Evolutionary conservation across 176 grass and related monocot species (phyloP), one percentile per base, ranked within the genome.

Genomic region (Ampelocalamus luodianensis): DNA sequence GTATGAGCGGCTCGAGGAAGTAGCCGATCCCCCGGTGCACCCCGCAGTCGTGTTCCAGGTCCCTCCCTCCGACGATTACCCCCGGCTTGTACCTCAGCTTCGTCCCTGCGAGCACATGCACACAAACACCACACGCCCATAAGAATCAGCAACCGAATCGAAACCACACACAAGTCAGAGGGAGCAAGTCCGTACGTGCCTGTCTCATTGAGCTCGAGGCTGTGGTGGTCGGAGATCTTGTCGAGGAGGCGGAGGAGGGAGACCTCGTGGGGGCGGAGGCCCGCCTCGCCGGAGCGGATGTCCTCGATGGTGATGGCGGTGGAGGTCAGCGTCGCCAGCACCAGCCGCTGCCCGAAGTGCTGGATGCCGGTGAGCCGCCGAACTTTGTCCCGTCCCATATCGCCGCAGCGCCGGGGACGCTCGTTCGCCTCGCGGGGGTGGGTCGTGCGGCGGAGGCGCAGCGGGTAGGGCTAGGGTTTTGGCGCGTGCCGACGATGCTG

Each of bases 191-290:
- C 61, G 10, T 5, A 10, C 77, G 18, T 77, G 80, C 92, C 93
- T 65, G 93, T 94, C 58, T 98, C 93, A 58, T 91, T 95, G 74
- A 98, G 83, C 67, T 94, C 96, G 24, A 99, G 54, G 58, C 12
- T 65, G 89, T 87, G 90, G 73, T 85, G 85, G 80, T 98, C 93
- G 9, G 96, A 95, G 67, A 98, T 72, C 87, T 89, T 87, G 79
- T 98, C 86, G 59, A 98, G 39, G 80, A 96, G 93, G 81, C 81
- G 96, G 56, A 98, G 85, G 40, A 98, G 83, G 37, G 96, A 98
- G 42, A 94, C 77, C 85, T 98, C 93, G 73, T 94, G 77, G 32
- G 91, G 64, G 43, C 89, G 81, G 42, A 96, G 96, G 10, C 96
- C 96, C 6, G 93, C 79, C 58, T 90, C 91, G 55, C 80, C 88